Evolutionary conservation across 1,284 basidiomycete species (phyloP).

Genomic region (Puccinia novopanici): DNA sequence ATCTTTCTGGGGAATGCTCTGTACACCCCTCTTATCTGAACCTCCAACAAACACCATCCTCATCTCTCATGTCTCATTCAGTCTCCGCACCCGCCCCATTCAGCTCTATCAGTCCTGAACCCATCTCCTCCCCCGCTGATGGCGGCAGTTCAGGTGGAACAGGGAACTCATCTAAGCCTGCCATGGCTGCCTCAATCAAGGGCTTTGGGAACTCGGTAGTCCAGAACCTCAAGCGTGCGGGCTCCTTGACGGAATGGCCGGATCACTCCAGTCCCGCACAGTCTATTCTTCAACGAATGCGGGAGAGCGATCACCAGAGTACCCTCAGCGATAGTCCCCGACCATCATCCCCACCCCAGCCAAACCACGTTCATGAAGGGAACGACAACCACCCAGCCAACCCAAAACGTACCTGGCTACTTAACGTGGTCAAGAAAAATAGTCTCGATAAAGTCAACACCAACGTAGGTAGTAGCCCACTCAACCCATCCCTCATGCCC

Average conservation of each 20-base stretch:
- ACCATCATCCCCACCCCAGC: neutral
- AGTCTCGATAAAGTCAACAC: neutral
- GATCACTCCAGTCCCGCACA: neutral
- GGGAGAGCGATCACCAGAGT: neutral
- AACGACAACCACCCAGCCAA: neutral
- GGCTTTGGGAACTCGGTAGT: constrained; percentile 1
- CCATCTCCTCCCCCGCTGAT: neutral
- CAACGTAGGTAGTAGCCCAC: neutral
- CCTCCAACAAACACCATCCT: neutral
- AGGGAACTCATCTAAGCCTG: too few species aligned
- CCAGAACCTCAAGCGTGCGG: constrained; percentile 16
- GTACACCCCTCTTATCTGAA: too few species aligned
- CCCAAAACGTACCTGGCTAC: neutral
- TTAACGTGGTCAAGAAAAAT: constrained; percentile 4
- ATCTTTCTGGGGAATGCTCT: neutral
- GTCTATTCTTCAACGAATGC: constrained; percentile 2
- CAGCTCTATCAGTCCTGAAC: neutral
- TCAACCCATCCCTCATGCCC: neutral
- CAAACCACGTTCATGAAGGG: neutral
- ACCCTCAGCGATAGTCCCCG: too few species aligned
- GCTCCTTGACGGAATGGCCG: constrained; percentile 7
- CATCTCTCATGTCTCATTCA: neutral
- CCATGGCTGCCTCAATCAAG: neutral
- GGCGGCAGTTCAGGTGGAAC: too few species aligned
- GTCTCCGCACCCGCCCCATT: neutral